A percentile compares a stretch with the other conserved stretches of the same genome.
phyloP scores from a whole-genome alignment of 768 basidiomycete genomes.

The Suillus placidus region DNA sequence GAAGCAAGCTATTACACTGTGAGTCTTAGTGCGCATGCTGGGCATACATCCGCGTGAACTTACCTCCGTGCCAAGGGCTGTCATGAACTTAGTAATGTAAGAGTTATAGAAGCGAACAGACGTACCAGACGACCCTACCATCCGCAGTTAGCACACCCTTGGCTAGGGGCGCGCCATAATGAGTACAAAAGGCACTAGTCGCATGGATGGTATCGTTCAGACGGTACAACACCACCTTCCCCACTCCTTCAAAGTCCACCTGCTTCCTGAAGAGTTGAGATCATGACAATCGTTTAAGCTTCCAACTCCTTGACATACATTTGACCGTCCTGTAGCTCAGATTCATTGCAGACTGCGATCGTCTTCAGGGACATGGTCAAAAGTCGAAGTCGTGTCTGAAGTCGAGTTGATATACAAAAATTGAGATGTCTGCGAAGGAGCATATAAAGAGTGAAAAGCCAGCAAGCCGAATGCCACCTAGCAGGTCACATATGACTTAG shows the following conservation, averaged over 20 bases:
- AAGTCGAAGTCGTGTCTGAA: neutral
- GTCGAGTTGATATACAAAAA: neutral
- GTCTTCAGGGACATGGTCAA: slow-evolving; percentile 41
- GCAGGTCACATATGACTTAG: neutral
- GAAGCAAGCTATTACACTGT: slow-evolving; percentile 68
- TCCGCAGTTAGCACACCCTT: slow-evolving; percentile 82
- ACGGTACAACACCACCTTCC: slow-evolving; percentile 77
- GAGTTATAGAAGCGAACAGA: slow-evolving; percentile 8
- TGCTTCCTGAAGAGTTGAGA: slow-evolving; percentile 64
- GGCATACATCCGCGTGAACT: slow-evolving; percentile 12
- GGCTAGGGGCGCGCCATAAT: slow-evolving; percentile 86
- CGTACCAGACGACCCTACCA: slow-evolving; percentile 79
- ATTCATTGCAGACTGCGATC: slow-evolving; percentile 50
- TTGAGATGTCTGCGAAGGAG: neutral
- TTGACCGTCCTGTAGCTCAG: slow-evolving; percentile 55
- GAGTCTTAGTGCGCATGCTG: neutral
- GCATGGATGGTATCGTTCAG: slow-evolving; percentile 76
- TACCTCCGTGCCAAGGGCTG: slow-evolving; percentile 90
- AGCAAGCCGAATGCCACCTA: neutral
- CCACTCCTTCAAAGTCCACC: slow-evolving; percentile 72
- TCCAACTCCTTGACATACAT: slow-evolving; percentile 40
- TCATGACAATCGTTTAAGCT: neutral
- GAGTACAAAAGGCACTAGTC: slow-evolving; percentile 85
- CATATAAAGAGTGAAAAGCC: neutral
- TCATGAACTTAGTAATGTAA: neutral